Evolutionary conservation across 1,284 basidiomycete genomes (phyloP).

Genomic region (Heterobasidion occidentale): DNA sequence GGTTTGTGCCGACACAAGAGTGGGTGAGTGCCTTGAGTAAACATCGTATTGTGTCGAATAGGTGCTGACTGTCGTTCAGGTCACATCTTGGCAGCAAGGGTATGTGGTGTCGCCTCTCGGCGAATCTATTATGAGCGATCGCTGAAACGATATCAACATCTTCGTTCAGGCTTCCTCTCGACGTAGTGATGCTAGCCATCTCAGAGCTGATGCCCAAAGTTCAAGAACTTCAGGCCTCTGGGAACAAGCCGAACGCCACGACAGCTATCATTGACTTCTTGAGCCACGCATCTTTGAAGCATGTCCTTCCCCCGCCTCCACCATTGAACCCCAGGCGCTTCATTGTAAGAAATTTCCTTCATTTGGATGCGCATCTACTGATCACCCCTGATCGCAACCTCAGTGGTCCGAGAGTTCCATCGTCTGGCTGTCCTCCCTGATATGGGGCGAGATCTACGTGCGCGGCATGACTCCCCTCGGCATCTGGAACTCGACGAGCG

Average conservation of each 20-base stretch:
- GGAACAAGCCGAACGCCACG: conserved; percentile 55
- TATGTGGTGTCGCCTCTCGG: conserved; percentile 16
- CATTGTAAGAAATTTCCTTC: conserved; percentile 37
- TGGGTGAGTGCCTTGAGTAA: conserved; percentile 57
- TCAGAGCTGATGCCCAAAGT: conserved; percentile 83
- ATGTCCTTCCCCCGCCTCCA: conserved; percentile 66
- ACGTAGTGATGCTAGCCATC: conserved; percentile 76
- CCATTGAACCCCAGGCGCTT: conserved; percentile 66
- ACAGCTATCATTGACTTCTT: conserved; percentile 66
- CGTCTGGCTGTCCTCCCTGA: conserved; percentile 83
- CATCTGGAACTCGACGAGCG: conserved; percentile 82
- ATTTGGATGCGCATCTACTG: conserved; percentile 5
- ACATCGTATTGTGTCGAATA: background rate
- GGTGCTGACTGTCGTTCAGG: conserved; percentile 28
- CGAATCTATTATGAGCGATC: background rate
- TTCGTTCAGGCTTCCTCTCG: conserved; percentile 65
- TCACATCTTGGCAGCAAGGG: conserved; percentile 86
- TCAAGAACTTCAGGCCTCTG: conserved; percentile 64
- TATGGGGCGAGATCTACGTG: conserved; percentile 94
- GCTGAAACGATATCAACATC: conserved; percentile 2
- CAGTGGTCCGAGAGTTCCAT: conserved; percentile 87
- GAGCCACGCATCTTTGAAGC: conserved; percentile 49
- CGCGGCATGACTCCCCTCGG: conserved; percentile 76
- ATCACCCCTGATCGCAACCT: background rate
- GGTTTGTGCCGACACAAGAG: conserved; percentile 90